Conservation (phyloP, 768 basidiomycete species). For the Pleurotus pulmonarius region DNA sequence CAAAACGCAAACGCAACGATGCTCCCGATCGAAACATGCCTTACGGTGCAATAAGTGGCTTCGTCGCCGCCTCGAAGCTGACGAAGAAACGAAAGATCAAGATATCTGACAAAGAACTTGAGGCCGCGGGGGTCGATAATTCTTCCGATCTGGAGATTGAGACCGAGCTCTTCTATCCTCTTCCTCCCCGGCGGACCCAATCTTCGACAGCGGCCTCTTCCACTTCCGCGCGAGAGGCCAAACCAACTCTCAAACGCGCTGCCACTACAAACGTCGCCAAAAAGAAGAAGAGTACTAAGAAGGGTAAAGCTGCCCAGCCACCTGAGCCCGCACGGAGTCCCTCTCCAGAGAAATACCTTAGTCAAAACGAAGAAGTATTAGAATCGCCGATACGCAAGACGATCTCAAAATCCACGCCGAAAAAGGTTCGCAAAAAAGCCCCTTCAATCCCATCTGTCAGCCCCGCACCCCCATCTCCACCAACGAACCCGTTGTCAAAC, state of each 20-base stretch:
- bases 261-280: constrained; percentile 32
- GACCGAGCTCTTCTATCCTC: constrained; percentile 40
- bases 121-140: constrained; percentile 57
- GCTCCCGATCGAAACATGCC: constrained; percentile 72
- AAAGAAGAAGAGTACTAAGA: constrained; percentile 22
- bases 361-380: neutral
- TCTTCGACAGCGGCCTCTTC: constrained; percentile 31
- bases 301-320: neutral
- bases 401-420: neutral
- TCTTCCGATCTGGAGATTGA: constrained; percentile 68
- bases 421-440: neutral
- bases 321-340: neutral
- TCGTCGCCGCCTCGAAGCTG: constrained; percentile 66
- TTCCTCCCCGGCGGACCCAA: constrained; percentile 46
- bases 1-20: constrained; percentile 71
- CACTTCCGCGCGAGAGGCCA: constrained; percentile 23
- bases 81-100: constrained; percentile 40
- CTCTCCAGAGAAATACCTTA: neutral
- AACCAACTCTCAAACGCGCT: constrained; percentile 40
- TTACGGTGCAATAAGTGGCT: constrained; percentile 63
- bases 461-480: neutral
- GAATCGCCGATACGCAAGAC: too few species aligned
- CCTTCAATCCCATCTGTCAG: neutral
- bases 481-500: neutral
- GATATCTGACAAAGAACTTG: constrained; percentile 36